Base-by-base conservation (phyloP, 2,329 filamentous ascomycete genomes). In the Sporothrix mexicana region DNA sequence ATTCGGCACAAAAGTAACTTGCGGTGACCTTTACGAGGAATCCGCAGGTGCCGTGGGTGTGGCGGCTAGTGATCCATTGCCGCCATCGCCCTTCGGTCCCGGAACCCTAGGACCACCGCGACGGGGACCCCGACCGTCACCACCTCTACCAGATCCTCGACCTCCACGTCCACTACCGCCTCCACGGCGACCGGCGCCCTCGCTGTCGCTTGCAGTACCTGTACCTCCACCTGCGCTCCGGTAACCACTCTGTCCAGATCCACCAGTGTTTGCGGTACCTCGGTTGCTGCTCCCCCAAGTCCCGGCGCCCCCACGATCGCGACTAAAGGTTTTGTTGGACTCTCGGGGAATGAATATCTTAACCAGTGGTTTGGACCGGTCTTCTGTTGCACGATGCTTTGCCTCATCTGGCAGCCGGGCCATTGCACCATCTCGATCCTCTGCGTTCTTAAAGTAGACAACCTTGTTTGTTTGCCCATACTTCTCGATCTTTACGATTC, bases 391-490 rank as follows among this genome's bases (percentile, higher is more conserved):
- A 76, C 89, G 88, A 75, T 90, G 92, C 86, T 95, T 95, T 77
- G 91, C 87, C 59, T 96, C 93, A 15, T 91, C 87, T 5, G 93
- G 88, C 73, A 97, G 86, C 76, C 90, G 90, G 57, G 90, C 88
- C 78, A 97, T 87, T 47, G 94, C 93, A 47, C 87, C 89, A 77
- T 95, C 93, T 79, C 95, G 93, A 68, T 97, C 93, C 77, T 97
- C 92, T 2, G 85, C 79, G 2, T 87, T 93, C 79, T 91, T 90
- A 84, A 98, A 98, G 76, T 95, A 91, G 36, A 93, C 94, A 68
- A 97, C 93, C 83, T 92, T 95, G 84, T 94, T 94, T 74, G 90
- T 90, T 78, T 90, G 90, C 51, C 91, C 91, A 84, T 90, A 93
- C 82, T 93, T 95, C 78, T 94, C 91, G 69, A 95, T 86, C 82